These are phyloP conservation scores for Diaporthe sp. DNA, from an alignment of 2,329 filamentous ascomycete species.

Conservation along the genomic window DNA sequence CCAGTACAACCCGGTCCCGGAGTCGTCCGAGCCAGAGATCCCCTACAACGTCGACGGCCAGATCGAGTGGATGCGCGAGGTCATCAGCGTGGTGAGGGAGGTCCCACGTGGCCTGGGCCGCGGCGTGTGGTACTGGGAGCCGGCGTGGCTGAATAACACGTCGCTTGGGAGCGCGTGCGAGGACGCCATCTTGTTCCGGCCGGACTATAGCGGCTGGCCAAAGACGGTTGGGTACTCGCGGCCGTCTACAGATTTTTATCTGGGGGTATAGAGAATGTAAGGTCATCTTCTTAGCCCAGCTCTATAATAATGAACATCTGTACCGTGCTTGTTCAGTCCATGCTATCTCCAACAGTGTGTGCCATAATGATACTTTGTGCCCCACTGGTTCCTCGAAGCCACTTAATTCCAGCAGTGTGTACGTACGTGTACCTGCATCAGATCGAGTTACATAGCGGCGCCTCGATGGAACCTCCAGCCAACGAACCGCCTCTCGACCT, in stretches of 20 bases:
- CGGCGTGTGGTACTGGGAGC: constrained; percentile 82
- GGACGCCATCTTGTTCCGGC: constrained; percentile 17
- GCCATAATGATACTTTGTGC: neutral
- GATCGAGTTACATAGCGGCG: neutral
- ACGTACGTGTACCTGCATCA: neutral
- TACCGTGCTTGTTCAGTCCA: neutral
- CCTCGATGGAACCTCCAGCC: neutral
- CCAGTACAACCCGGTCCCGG: constrained; percentile 60
- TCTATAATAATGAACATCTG: neutral
- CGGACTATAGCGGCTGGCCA: constrained; percentile 1
- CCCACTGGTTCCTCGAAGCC: neutral
- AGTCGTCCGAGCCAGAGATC: constrained; percentile 73
- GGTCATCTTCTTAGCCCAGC: neutral
- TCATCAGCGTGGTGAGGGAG: constrained; percentile 66
- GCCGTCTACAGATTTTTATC: constrained; percentile 11
- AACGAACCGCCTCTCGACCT: neutral
- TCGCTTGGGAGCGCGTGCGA: constrained; percentile 60
- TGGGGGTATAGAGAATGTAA: neutral
- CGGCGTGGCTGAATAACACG: constrained; percentile 77
- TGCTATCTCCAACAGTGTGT: too few relatives aligned
- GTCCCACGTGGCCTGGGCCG: constrained; percentile 65
- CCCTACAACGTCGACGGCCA: constrained; percentile 76
- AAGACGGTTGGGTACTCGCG: constrained; percentile 20
- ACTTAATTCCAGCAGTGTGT: neutral
- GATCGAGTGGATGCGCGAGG: constrained; percentile 70